Conservation (phyloP, 805 yeast species). For the Candida maesae region DNA sequence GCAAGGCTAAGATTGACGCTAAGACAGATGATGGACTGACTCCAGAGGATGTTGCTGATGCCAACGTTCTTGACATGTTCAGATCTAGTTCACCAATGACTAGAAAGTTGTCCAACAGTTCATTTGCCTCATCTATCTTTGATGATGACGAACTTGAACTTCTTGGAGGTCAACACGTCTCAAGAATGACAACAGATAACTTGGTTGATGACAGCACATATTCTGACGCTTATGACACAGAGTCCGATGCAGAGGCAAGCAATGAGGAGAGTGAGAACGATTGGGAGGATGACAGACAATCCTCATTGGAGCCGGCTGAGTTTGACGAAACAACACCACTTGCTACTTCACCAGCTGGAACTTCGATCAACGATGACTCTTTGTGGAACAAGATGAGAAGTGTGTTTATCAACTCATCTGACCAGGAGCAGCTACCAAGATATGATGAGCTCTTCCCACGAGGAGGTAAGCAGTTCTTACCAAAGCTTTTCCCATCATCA, state of each 20-base stretch:
- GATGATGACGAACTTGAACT: constrained; percentile 29
- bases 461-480: constrained; percentile 14
- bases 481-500: constrained; percentile 17
- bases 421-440: constrained; percentile 54
- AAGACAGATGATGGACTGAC: constrained; percentile 49
- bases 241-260: constrained; percentile 22
- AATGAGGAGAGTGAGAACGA: constrained; percentile 30
- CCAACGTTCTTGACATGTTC: constrained; percentile 31
- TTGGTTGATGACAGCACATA: constrained; percentile 27
- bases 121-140: constrained; percentile 28
- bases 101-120: constrained; percentile 25
- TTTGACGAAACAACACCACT: neutral
- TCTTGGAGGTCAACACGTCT: constrained; percentile 28
- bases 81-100: constrained; percentile 19
- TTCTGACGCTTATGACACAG: constrained; percentile 19
- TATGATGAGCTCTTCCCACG: constrained; percentile 73
- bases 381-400: constrained; percentile 36
- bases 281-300: constrained; percentile 9
- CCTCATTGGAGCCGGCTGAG: neutral
- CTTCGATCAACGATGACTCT: constrained; percentile 24
- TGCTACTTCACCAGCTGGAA: constrained; percentile 1
- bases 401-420: constrained; percentile 23
- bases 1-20: constrained; percentile 56
- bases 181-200: constrained; percentile 32
- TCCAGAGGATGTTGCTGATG: constrained; percentile 40